Percentiles rank a stretch among this genome's conserved stretches.
phyloP scores from a whole-genome alignment of 2,329 filamentous ascomycete species.

The Achaetomium macrosporum region DNA sequence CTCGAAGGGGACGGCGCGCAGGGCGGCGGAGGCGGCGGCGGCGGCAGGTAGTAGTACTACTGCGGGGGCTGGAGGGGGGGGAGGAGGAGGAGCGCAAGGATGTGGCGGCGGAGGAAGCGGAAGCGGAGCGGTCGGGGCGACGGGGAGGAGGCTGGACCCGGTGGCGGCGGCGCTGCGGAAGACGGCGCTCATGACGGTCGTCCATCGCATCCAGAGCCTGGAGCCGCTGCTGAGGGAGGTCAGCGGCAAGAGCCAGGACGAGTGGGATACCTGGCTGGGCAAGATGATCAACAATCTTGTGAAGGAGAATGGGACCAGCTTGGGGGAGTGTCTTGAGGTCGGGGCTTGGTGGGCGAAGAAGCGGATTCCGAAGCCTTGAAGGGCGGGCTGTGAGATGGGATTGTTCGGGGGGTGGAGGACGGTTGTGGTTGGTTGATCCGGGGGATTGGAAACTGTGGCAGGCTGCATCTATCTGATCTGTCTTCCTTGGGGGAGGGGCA shows the following conservation, averaged over 20 bases:
- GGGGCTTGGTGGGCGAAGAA: slow-evolving; percentile 90
- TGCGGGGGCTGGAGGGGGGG: slow-evolving; percentile 15
- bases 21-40: slow-evolving; percentile 26
- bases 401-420: background rate
- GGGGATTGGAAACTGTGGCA: no score
- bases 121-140: no score
- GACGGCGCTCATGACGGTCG: slow-evolving; percentile 74
- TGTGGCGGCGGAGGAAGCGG: no score
- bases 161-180: slow-evolving; percentile 69
- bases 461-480: no score
- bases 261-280: slow-evolving; percentile 86
- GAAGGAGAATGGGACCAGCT: slow-evolving; percentile 69
- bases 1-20: slow-evolving; percentile 33
- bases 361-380: slow-evolving; percentile 24
- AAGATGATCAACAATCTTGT: slow-evolving; percentile 82
- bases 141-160: slow-evolving; percentile 50
- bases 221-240: slow-evolving; percentile 77
- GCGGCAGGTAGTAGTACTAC: slow-evolving; percentile 21
- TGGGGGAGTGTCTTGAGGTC: slow-evolving; percentile 79
- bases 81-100: background rate
- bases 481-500: no score
- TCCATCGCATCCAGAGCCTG: slow-evolving; percentile 78
- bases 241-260: slow-evolving; percentile 81
- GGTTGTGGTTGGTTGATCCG: background rate
- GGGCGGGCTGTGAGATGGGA: background rate